Percentiles rank a stretch among this genome's conserved stretches.
Evolutionary conservation across 2,329 filamentous ascomycete genomes (phyloP).

Genomic region (Aspergillus costaricaensis): DNA sequence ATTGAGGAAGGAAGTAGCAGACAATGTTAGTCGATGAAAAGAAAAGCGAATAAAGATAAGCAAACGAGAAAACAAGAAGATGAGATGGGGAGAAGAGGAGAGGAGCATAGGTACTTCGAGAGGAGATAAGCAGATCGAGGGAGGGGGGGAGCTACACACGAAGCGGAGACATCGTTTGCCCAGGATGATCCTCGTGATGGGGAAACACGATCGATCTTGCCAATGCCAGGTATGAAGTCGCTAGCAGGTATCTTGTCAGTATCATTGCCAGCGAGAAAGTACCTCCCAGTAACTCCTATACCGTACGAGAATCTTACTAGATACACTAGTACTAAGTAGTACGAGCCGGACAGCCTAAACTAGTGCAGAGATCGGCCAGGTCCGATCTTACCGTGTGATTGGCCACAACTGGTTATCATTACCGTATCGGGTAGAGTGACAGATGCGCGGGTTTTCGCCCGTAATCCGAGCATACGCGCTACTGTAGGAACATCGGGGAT

Average conservation of each 20-base stretch:
- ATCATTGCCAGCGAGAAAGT: background rate
- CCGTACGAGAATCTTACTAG: background rate
- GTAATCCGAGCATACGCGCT: constrained; percentile 4
- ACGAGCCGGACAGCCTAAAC: background rate
- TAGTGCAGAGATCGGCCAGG: background rate
- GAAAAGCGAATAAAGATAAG: background rate
- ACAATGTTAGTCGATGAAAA: background rate
- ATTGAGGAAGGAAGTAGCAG: background rate
- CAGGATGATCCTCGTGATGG: no score
- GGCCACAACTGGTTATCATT: background rate
- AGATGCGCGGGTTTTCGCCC: background rate
- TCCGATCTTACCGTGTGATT: background rate
- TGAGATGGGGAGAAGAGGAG: no score
- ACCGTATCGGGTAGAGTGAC: background rate
- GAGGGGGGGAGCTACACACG: no score
- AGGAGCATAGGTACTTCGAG: no score
- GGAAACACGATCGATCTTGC: background rate
- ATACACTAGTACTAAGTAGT: background rate
- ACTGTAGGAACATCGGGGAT: constrained; percentile 1
- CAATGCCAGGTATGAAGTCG: background rate
- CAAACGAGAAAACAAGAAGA: no score
- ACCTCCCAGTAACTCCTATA: background rate
- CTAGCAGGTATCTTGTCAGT: background rate
- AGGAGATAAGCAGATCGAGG: no score
- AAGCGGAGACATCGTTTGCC: no score